Evolutionary conservation across 371 early-diverging fungal species (phyloP), one percentile per base, ranked within the genome.

Genomic region (Nematocida sp.): DNA sequence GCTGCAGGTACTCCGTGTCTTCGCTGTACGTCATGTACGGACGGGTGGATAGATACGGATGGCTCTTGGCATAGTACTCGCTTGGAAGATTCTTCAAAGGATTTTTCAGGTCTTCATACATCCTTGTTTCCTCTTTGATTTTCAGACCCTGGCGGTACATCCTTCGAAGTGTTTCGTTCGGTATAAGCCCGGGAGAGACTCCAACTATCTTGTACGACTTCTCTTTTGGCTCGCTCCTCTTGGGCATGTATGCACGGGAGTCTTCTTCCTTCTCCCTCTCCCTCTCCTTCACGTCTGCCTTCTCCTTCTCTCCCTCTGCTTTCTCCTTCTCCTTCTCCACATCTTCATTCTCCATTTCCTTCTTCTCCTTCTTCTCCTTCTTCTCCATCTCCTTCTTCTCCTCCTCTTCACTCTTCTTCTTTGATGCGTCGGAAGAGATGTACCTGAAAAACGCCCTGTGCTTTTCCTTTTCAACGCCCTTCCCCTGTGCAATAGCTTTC

Each of bases 21-120:
- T 62, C 62, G 11, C 43, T 43, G 37, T 36, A 62, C 13, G 46
- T 62, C 21, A 43, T 62, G 36, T 62, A 62, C 5, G 62, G 62
- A 11, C 62, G 62, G 8, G 43, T 29, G 11, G 27, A 34, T 38
- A 36, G 25, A 8, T 29, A 37, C 8, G 31, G 31, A 5, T 62
- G 8, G 8, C 23, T 62, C n/a, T 41, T 62, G 8, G 7, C 25
- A 8, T 17, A 8, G 7, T 34, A 62, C 29, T 62, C 62, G 4
- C 38, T 41, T 8, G 46, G 21, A 7, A 55, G 27, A 5, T 8
- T 34, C 5, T 55, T 55, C 4, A 55, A 21, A 4, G 31, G 55
- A 55, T 55, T 34, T 21, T 55, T 55, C 34, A 37, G 34, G 5
- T 62, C 62, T 57, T 57, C 57, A 37, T 43, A 57, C 7, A 57